Base-by-base conservation (phyloP, 2,329 filamentous ascomycete genomes). In the Exophiala sideris region DNA sequence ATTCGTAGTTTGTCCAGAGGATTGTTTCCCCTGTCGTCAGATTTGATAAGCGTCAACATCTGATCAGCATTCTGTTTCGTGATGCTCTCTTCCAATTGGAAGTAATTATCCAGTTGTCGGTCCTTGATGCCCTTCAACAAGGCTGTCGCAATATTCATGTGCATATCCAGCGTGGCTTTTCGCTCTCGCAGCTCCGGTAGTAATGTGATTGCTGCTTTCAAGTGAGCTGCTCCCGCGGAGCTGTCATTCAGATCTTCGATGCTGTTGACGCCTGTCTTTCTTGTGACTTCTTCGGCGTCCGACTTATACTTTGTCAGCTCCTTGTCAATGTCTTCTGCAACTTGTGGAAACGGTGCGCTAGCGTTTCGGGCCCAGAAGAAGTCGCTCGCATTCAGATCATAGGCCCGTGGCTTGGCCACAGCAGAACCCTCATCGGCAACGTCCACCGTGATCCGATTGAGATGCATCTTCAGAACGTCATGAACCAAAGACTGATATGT, bases 341-440 rank as follows among this genome's bases (percentile, higher is more conserved):
- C 94, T 65, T 96, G 90, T 1, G 92, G 94, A 65, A 99, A 97
- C 1, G 94, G 92, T 16, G 89, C 79, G 6, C 88, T 84, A 1
- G 94, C 89, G 69, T 99, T 97, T 69, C 90, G 90, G 57, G 86
- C 82, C 94, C 94, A 99, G 75, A 99, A 99, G 71, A 95, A 97
- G 71, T 99, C 94, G 60, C 84, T 94, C 29, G 89, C 80, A 32
- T 84, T 92, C 38, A 99, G 76, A 66, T 99, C 94, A 67, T 97
- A 99, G 0, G 87, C 82, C 70, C 92, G 92, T 70, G 94, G 96
- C 67, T 87, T 91, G 24, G 81, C 77, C 11, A 48, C 47, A 0
- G 87, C 85, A 60, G 89, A 86, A 36, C 79, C 79, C 59, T 97
- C 91, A 7, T 85, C 76, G 4, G 89, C 86, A 0, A 87, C 85